A percentile compares a stretch with the other conserved stretches of the same genome.
phyloP scores from a whole-genome alignment of 139 green algal species.

The Picochlorum sp. region DNA sequence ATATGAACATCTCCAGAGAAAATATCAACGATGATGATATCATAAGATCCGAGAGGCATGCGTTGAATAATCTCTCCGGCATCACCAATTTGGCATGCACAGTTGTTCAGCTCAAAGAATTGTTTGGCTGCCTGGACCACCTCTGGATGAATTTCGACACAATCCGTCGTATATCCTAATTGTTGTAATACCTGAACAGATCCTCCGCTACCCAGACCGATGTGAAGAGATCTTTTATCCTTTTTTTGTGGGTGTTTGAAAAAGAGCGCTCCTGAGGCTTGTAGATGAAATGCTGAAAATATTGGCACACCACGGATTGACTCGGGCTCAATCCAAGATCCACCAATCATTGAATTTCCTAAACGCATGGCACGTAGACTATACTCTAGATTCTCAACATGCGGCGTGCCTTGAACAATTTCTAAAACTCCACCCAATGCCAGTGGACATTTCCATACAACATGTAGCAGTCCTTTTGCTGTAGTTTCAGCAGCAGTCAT shows the following conservation, averaged over 20 bases:
- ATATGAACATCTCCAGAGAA: conserved; percentile 7
- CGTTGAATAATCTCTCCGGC: not conserved
- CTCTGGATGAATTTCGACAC: conserved; percentile 8
- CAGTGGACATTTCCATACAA: not conserved
- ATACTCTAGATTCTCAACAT: conserved; percentile 3
- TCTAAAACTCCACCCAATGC: not conserved
- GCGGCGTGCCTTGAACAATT: conserved; percentile 1
- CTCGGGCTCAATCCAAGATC: conserved; percentile 2
- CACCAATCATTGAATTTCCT: conserved; percentile 9
- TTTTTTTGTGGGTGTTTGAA: not conserved
- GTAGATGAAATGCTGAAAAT: conserved; percentile 7
- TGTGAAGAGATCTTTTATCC: not conserved
- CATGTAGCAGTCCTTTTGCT: not conserved
- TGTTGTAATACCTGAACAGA: not conserved
- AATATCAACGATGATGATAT: conserved; percentile 11
- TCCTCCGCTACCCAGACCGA: conserved; percentile 2
- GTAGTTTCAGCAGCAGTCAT: not conserved
- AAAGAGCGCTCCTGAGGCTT: not conserved
- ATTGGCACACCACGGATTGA: not conserved
- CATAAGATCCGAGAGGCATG: not conserved
- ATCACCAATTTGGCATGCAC: conserved; percentile 1
- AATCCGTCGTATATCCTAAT: conserved; percentile 5
- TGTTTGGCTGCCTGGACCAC: conserved; percentile 4
- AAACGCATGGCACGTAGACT: not conserved
- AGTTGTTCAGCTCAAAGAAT: not conserved